Evolutionary conservation across 495 filamentous ascomycete species (phyloP).

Genomic region (Jackrogersella multiformis): DNA sequence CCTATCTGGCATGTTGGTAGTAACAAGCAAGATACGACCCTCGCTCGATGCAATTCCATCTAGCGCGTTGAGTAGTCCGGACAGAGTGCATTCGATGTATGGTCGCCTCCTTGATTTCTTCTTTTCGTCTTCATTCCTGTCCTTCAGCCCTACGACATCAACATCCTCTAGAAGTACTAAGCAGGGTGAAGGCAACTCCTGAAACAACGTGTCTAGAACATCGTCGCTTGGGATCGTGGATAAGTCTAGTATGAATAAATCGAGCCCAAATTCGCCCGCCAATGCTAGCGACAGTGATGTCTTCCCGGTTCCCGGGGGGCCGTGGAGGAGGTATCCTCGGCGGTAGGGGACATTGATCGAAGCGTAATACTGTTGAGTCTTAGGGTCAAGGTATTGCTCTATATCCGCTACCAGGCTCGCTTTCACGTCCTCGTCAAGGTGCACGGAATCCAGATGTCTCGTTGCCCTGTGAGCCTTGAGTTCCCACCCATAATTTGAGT

Average conservation of each 20-base stretch:
- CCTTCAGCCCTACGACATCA: background rate
- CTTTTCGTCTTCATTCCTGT: background rate
- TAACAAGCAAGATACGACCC: background rate
- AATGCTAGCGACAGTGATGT: background rate
- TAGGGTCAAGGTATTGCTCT: slow-evolving; percentile 3
- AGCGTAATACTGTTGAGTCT: background rate
- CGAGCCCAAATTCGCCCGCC: slow-evolving; percentile 1
- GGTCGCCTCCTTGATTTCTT: background rate
- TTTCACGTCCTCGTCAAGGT: background rate
- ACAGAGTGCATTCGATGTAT: background rate
- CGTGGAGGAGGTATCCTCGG: background rate
- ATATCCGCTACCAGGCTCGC: background rate
- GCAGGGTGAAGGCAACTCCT: background rate
- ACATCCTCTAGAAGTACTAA: background rate
- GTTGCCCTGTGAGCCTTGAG: slow-evolving; percentile 2
- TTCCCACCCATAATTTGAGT: background rate
- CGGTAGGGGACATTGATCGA: background rate
- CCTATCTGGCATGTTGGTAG: background rate
- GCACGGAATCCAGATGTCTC: background rate
- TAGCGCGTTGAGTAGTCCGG: slow-evolving; percentile 3
- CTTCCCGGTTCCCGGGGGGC: slow-evolving; percentile 6
- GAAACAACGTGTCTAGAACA: background rate
- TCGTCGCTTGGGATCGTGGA: background rate
- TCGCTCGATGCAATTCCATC: slow-evolving; percentile 2
- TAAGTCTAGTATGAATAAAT: background rate